phyloP scores from a whole-genome alignment of 768 basidiomycete species.

The Harrya chromipes region DNA sequence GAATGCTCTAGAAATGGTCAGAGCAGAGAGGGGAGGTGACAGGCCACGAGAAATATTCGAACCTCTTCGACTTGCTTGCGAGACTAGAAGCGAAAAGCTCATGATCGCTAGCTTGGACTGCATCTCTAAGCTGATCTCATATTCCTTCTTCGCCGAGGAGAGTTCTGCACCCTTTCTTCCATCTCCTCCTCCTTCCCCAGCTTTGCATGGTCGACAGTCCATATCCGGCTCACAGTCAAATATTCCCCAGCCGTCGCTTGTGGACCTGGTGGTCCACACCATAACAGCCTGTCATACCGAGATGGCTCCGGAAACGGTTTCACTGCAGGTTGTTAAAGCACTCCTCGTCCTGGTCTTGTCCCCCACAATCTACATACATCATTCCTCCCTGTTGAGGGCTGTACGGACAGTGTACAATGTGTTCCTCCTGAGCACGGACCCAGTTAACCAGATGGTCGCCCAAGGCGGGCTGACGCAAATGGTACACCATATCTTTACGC shows the following conservation, averaged over 20 bases:
- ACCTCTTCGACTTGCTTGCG: conserved; percentile 94
- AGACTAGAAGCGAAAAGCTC: conserved; percentile 88
- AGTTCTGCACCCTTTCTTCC: conserved; percentile 43
- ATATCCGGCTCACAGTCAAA: conserved; percentile 45
- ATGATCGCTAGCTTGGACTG: conserved; percentile 98
- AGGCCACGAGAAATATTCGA: conserved; percentile 88
- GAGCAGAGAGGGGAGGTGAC: conserved; percentile 69
- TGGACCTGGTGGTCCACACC: conserved; percentile 92
- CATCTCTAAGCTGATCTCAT: conserved; percentile 94
- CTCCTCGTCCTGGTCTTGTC: conserved; percentile 88
- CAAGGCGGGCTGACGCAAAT: conserved; percentile 98
- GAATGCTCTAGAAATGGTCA: conserved; percentile 78
- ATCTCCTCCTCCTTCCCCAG: conserved; percentile 79
- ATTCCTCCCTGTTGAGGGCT: conserved; percentile 92
- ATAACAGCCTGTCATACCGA: conserved; percentile 92
- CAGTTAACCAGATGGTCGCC: conserved; percentile 96
- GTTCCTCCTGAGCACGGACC: conserved; percentile 85
- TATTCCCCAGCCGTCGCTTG: conserved; percentile 67
- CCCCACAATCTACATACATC: conserved; percentile 84
- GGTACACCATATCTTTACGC: conserved; percentile 93
- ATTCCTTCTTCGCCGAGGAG: conserved; percentile 90
- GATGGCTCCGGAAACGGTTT: conserved; percentile 83
- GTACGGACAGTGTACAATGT: conserved; percentile 98
- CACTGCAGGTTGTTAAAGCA: conserved; percentile 95
- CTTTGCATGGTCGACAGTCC: conserved; percentile 40